A percentile compares a stretch with the other conserved stretches of the same genome.
These are phyloP conservation scores for Cryphonectria carpinicola DNA, from an alignment of 2,329 filamentous ascomycete genomes.

Conservation along the genomic window DNA sequence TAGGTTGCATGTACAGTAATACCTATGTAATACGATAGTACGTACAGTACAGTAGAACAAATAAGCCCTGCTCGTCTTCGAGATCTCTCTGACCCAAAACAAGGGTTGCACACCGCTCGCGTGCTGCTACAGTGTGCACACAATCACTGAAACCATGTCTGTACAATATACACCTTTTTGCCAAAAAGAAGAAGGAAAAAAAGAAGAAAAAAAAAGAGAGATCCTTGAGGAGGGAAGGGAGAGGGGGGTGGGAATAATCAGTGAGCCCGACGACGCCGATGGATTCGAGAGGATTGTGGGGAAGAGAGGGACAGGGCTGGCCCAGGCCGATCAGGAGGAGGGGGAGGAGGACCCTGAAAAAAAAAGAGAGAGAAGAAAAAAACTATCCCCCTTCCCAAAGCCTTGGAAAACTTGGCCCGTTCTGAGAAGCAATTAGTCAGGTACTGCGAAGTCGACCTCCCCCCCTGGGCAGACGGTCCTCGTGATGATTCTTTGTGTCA, in stretches of 20 bases:
- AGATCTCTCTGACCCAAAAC: neutral
- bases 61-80: neutral
- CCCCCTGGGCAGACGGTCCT: neutral
- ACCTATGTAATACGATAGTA: neutral
- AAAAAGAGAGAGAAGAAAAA: no score
- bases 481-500: neutral
- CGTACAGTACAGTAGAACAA: neutral
- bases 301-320: neutral
- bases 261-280: slow-evolving; percentile 1
- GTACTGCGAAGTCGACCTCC: neutral
- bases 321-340: neutral
- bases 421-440: neutral
- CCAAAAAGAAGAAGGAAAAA: neutral
- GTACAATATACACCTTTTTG: neutral
- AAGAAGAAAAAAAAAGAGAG: neutral
- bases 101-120: neutral
- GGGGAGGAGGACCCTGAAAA: slow-evolving; percentile 2
- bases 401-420: neutral
- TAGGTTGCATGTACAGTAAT: no score
- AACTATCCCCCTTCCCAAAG: neutral
- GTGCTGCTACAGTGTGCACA: neutral
- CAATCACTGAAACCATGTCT: no score
- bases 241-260: neutral
- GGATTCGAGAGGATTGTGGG: slow-evolving; percentile 5
- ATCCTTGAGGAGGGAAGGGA: neutral